phyloP scores from a whole-genome alignment of 257 asterid genomes.

The Coffea canephora region DNA sequence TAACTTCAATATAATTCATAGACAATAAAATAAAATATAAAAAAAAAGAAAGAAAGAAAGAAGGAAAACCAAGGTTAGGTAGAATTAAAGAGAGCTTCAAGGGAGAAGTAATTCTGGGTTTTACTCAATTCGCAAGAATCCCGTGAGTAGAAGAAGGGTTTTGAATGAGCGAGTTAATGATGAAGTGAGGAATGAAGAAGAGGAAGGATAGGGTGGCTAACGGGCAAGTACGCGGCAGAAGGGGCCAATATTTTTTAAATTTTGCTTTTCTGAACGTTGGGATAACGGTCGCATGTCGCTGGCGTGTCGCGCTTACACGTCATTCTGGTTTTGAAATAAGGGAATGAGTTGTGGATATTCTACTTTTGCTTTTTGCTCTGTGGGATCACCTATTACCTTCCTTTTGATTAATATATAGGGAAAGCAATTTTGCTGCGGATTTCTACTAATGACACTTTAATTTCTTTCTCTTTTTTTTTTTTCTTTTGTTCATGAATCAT shows the following conservation, averaged over 20 bases:
- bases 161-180: slow-evolving; percentile 6
- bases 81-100: slow-evolving; percentile 3
- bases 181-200: neutral
- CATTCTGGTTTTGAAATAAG: neutral
- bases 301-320: neutral
- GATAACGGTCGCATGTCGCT: slow-evolving; percentile 30
- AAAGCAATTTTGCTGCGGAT: too few species aligned
- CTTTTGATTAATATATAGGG: neutral
- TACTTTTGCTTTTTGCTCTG: neutral
- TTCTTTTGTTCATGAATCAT: too few species aligned
- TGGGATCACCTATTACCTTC: neutral
- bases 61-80: neutral
- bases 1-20: neutral
- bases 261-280: slow-evolving; percentile 27
- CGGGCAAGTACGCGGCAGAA: slow-evolving; percentile 20
- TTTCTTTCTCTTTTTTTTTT: too few species aligned
- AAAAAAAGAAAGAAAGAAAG: too few species aligned
- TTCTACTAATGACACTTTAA: too few species aligned
- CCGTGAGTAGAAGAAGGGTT: neutral
- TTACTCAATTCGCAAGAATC: neutral
- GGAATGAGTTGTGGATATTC: too few species aligned
- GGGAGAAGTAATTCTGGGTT: neutral
- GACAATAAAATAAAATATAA: too few species aligned
- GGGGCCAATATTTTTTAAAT: slow-evolving; percentile 12
- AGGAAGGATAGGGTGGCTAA: slow-evolving; percentile 8